Base-by-base conservation (phyloP, 768 basidiomycete species). In the Sporobolomyces phaffii region DNA sequence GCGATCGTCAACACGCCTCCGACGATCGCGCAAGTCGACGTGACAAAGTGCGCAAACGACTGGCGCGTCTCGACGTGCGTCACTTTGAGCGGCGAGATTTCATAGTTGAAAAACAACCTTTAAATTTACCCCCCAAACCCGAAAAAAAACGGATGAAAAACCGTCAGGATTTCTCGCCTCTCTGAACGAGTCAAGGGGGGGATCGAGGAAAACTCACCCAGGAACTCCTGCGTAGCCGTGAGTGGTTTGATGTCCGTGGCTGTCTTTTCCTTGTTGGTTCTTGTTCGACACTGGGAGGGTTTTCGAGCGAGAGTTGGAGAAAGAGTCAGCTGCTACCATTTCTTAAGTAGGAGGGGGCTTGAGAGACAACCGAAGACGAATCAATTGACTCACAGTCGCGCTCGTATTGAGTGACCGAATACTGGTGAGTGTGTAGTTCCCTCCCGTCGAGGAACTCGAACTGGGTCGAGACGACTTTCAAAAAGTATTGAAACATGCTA, bases 11-110 rank as follows among this genome's bases (percentile, higher is more conserved):
- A 80, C 5, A 98, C 93, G 73, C 96, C 96, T 72, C 96, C 96
- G 33, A 99, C 87, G 74, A 99, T 97, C 3, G 96, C 96, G 76
- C 92, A 96, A 29, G 92, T 93, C 89, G 93, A 97, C 48, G 96
- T 97, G 31, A 98, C 80, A 82, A 98, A 98, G 79, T 99, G 96
- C 3, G 96, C 94, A 77, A 98, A 94, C 1, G 90, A 90, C 78
- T 98, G 93, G 61, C 91, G 83, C 38, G 84, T 87, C 76, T 98
- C 94, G 15, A 84, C 83, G 77, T 97, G 92, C 28, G 92, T 87
- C 56, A 99, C 88, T 53, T 90, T 87, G 75, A 99, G 93, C 22
- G 63, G 94, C 22, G 92, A 96, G 75, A 97, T 96, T 77, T 98
- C 93, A 77, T 89, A 96, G 80, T 91, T 96, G 82, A 89, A 86